Percentiles rank a stretch among this genome's conserved stretches.
phyloP scores from a whole-genome alignment of 202 grass and related monocot genomes.

The Zizania palustris region DNA sequence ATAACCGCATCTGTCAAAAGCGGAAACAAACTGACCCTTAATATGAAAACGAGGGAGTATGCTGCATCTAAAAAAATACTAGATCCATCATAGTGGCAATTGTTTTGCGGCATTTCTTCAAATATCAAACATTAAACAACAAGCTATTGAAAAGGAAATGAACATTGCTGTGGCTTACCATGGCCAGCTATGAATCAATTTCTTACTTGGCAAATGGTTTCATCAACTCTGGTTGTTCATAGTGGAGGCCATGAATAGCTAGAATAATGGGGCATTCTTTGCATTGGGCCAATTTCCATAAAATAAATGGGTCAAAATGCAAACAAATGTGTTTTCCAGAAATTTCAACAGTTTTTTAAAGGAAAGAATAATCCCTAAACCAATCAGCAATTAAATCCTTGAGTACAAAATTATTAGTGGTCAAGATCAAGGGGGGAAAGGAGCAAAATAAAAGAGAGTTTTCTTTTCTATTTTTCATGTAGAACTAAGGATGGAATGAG shows the following conservation, averaged over 20 bases:
- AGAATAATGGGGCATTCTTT: neutral
- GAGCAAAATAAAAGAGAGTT: neutral
- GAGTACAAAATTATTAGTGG: neutral
- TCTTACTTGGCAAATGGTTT: neutral
- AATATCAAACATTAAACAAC: too few species aligned
- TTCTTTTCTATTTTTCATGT: too few species aligned
- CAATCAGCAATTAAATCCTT: neutral
- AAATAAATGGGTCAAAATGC: neutral
- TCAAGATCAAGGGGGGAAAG: neutral
- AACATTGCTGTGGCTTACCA: constrained; percentile 9
- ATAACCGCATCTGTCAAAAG: too few species aligned
- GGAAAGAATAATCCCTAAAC: neutral
- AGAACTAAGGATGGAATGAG: constrained; percentile 24
- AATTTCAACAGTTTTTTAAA: too few species aligned
- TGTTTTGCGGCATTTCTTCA: neutral
- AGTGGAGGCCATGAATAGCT: neutral
- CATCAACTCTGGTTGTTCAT: constrained; percentile 25
- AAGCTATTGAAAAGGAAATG: neutral
- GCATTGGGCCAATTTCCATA: neutral
- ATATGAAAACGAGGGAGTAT: too few species aligned
- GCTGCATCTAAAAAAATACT: neutral
- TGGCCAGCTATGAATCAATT: constrained; percentile 21
- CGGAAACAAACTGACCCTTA: too few species aligned
- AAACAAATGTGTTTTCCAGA: neutral
- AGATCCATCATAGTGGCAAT: neutral